phyloP scores from a whole-genome alignment of 352 stramenopile genomes.

The Phytophthora meadii region DNA sequence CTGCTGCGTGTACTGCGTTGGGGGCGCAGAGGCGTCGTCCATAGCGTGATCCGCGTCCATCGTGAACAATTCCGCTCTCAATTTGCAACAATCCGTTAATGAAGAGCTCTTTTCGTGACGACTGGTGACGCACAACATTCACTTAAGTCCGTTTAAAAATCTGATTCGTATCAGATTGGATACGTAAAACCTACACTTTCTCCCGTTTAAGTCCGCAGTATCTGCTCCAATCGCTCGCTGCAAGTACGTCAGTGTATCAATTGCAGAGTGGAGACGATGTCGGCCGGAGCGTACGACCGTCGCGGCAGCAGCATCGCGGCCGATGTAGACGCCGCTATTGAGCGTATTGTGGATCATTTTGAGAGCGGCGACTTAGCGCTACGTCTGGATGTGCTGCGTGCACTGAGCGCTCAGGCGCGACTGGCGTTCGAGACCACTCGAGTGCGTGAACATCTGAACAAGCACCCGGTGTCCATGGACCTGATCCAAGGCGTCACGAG shows the following conservation, averaged over 20 bases:
- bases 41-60: conserved; percentile 40
- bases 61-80: conserved; percentile 6
- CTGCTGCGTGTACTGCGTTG: conserved; percentile 37
- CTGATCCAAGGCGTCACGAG: conserved; percentile 61
- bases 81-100: conserved; percentile 19
- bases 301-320: conserved; percentile 67
- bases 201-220: conserved; percentile 14
- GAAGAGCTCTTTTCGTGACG: conserved; percentile 12
- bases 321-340: conserved; percentile 70
- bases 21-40: conserved; percentile 20
- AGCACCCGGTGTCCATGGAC: conserved; percentile 71
- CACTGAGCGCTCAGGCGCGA: conserved; percentile 60
- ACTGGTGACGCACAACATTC: conserved; percentile 19
- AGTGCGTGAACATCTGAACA: conserved; percentile 58
- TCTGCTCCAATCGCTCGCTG: conserved; percentile 18
- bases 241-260: conserved; percentile 31
- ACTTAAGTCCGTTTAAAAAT: conserved; percentile 14
- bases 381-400: conserved; percentile 71
- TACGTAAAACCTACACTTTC: conserved; percentile 4
- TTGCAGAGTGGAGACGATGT: conserved; percentile 20
- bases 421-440: conserved; percentile 76
- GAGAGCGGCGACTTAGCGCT: conserved; percentile 73
- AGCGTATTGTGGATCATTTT: conserved; percentile 77
- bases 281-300: conserved; percentile 48
- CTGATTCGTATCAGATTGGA: background rate